phyloP scores from a whole-genome alignment of 257 asterid species.

The Nicotiana obtusifolia region DNA sequence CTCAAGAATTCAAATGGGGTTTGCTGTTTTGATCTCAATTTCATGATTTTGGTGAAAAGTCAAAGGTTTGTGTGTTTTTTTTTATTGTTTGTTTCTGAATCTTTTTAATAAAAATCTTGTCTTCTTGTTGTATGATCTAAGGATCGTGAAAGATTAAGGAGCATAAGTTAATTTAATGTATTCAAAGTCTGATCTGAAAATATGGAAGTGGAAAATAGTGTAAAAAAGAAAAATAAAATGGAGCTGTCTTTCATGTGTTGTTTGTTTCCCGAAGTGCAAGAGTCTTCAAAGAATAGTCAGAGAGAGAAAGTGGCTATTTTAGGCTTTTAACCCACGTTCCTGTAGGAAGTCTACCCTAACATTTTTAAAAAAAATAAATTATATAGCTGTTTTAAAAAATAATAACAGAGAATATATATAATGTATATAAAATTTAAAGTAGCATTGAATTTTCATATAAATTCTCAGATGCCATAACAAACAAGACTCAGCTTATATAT shows the following conservation, averaged over 20 bases:
- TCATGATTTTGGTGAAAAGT: slow-evolving; percentile 9
- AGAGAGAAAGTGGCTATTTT: neutral
- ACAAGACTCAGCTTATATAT: too few species aligned
- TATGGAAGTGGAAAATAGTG: neutral
- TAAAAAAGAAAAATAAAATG: neutral
- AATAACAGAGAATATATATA: too few species aligned
- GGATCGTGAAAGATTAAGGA: slow-evolving; percentile 8
- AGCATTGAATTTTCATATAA: too few species aligned
- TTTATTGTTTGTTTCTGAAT: neutral
- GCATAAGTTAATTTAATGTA: neutral
- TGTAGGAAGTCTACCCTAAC: too few species aligned
- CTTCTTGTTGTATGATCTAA: neutral
- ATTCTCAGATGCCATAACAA: too few species aligned
- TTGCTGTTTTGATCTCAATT: slow-evolving; percentile 3
- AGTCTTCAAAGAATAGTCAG: neutral
- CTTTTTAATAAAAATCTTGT: neutral
- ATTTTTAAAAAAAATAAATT: too few species aligned
- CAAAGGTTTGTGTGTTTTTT: neutral
- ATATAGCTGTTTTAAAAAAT: too few species aligned
- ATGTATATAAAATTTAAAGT: too few species aligned
- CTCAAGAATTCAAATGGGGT: slow-evolving; percentile 25
- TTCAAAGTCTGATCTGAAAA: neutral
- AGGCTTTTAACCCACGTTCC: neutral
- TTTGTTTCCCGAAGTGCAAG: neutral
- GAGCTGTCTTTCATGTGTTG: neutral